phyloP scores from a whole-genome alignment of 2,329 filamentous ascomycete species.

The Madurella mycetomatis region DNA sequence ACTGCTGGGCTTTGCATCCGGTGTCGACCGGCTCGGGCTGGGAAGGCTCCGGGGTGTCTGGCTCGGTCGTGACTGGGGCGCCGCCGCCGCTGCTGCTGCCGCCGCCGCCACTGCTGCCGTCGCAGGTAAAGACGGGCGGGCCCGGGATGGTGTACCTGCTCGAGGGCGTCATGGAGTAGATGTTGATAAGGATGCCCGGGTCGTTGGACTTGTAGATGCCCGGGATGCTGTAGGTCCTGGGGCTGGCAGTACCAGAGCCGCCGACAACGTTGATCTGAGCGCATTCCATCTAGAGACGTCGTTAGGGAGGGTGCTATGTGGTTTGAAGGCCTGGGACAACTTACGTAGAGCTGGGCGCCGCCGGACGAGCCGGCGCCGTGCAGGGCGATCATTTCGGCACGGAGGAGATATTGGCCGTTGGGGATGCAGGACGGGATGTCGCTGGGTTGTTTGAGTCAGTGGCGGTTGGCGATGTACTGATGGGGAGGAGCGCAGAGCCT shows the following conservation, averaged over 20 bases:
- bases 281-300: conserved; percentile 38
- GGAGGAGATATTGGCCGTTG: conserved; percentile 52
- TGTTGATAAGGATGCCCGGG: conserved; percentile 36
- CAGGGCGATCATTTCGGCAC: conserved; percentile 54
- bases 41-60: background rate
- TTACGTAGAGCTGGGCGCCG: conserved; percentile 40
- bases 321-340: conserved; percentile 6
- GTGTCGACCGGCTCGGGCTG: conserved; percentile 1
- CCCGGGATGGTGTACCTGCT: conserved; percentile 33
- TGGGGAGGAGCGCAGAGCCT: background rate
- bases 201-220: conserved; percentile 37
- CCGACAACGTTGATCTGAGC: conserved; percentile 38
- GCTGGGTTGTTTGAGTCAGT: conserved; percentile 7
- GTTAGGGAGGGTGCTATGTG: background rate
- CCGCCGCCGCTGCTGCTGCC: conserved; percentile 1
- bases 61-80: background rate
- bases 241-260: conserved; percentile 30
- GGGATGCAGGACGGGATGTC: conserved; percentile 45
- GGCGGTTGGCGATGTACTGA: too few relatives aligned
- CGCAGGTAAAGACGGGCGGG: conserved; percentile 24
- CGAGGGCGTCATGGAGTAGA: conserved; percentile 33
- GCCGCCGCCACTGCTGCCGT: conserved; percentile 2
- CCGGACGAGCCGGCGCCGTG: conserved; percentile 40
- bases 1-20: conserved; percentile 18
- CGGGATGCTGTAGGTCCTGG: conserved; percentile 34